Evolutionary conservation across 164 flowering plant species (phyloP).

Genomic region (Nymphaea colorata): DNA sequence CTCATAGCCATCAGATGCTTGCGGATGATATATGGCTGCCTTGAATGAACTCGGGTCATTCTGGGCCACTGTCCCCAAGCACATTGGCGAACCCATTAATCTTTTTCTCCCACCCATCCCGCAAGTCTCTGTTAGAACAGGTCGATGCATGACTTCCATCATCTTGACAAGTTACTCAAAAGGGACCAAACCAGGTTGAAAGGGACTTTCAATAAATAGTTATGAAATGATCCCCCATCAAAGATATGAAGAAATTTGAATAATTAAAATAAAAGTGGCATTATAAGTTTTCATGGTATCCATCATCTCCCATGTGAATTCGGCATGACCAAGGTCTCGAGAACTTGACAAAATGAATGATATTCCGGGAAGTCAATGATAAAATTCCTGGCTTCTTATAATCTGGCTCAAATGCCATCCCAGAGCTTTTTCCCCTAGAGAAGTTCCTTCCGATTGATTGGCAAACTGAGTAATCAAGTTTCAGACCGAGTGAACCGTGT

Average conservation of each 20-base stretch:
- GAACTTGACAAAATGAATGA: conserved; percentile 30
- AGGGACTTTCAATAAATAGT: background rate
- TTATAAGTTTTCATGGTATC: conserved; percentile 67
- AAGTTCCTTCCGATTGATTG: conserved; percentile 12
- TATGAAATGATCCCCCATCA: conserved; percentile 1
- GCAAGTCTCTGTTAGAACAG: conserved; percentile 9
- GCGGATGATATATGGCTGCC: background rate
- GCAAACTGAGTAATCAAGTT: conserved; percentile 5
- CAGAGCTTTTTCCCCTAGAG: conserved; percentile 20
- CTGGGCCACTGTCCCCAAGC: conserved; percentile 25
- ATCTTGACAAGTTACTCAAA: background rate
- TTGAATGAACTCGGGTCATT: background rate
- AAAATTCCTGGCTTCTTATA: conserved; percentile 36
- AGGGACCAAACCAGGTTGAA: background rate
- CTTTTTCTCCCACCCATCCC: conserved; percentile 36
- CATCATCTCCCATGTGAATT: conserved; percentile 55
- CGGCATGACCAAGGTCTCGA: conserved; percentile 74
- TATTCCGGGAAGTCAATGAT: conserved; percentile 29
- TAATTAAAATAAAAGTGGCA: background rate
- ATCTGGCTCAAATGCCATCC: conserved; percentile 60
- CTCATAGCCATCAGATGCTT: conserved; percentile 15
- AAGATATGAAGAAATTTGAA: conserved; percentile 1
- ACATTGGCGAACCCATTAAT: conserved; percentile 28
- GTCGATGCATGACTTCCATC: background rate
- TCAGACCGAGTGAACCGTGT: conserved; percentile 13